A percentile compares a stretch with the other conserved stretches of the same genome.
These are phyloP conservation scores for Fusarium nygamai DNA, from an alignment of 2,329 filamentous ascomycete genomes.

Conservation along the genomic window DNA sequence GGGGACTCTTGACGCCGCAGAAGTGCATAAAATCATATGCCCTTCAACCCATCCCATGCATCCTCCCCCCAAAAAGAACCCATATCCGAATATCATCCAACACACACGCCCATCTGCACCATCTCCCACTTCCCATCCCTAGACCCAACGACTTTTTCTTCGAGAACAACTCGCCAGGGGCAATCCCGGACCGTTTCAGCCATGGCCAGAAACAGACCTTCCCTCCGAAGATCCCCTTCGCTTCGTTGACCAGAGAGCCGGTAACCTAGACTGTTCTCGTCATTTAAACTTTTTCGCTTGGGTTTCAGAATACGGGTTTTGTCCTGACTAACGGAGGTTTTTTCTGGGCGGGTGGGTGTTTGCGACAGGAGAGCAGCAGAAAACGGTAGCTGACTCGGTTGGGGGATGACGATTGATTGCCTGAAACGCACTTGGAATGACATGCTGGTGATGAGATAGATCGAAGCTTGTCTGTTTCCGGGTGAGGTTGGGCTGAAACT, in stretches of 20 bases:
- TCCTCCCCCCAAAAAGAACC: neutral
- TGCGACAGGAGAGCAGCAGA: neutral
- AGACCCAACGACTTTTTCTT: conserved; percentile 1
- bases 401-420: neutral
- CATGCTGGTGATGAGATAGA: neutral
- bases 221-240: conserved; percentile 24
- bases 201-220: conserved; percentile 35
- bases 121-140: neutral
- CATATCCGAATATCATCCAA: conserved; percentile 9
- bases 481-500: conserved; percentile 4
- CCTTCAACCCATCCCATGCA: conserved; percentile 1
- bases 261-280: conserved; percentile 33
- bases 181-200: conserved; percentile 29
- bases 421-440: neutral
- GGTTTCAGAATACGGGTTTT: conserved; percentile 31
- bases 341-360: neutral
- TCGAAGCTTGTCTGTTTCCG: conserved; percentile 16
- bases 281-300: conserved; percentile 31
- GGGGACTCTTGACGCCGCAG: conserved; percentile 25
- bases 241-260: conserved; percentile 36
- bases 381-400: conserved; percentile 4
- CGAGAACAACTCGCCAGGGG: neutral
- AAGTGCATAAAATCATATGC: conserved; percentile 8
- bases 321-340: conserved; percentile 6
- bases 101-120: neutral